These are phyloP conservation scores for Yueomyces sp. DNA, from an alignment of 1,139 yeast genomes.

Conservation along the genomic window DNA sequence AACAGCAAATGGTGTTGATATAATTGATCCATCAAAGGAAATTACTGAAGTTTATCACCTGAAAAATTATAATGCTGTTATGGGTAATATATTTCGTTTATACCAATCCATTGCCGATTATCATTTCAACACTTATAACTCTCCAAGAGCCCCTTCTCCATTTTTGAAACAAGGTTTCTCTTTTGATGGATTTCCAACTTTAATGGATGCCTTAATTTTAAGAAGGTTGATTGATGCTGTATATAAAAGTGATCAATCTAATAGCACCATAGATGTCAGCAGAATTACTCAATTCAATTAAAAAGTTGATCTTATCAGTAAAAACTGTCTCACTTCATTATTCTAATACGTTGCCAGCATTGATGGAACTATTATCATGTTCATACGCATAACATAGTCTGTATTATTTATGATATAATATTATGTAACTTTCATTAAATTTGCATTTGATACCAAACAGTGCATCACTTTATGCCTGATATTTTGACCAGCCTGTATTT, in stretches of 20 bases:
- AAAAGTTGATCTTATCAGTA: too few species aligned
- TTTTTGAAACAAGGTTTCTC: slow-evolving; percentile 16
- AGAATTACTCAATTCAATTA: too few species aligned
- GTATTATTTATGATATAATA: too few species aligned
- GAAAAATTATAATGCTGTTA: slow-evolving; percentile 18
- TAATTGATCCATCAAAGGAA: slow-evolving; percentile 13
- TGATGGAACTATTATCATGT: too few species aligned
- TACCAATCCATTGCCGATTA: slow-evolving; percentile 20
- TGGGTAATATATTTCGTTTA: slow-evolving; percentile 18
- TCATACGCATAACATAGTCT: too few species aligned
- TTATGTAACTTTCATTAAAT: too few species aligned
- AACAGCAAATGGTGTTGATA: slow-evolving; percentile 3
- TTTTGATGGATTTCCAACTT: slow-evolving; percentile 19
- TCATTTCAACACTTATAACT: slow-evolving; percentile 15
- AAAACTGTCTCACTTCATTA: too few species aligned
- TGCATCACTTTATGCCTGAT: too few species aligned
- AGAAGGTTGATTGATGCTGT: slow-evolving; percentile 16
- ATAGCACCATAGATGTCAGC: slow-evolving; percentile 12
- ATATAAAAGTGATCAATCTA: slow-evolving; percentile 11
- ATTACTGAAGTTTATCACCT: slow-evolving; percentile 20
- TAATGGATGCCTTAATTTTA: slow-evolving; percentile 17
- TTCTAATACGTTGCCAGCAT: too few species aligned
- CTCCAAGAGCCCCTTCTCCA: slow-evolving; percentile 10
- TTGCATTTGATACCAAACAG: too few species aligned
- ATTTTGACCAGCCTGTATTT: too few species aligned